Evolutionary conservation across 495 filamentous ascomycete species (phyloP), one percentile per base, ranked within the genome.

Genomic region (Astrothelium subdiscretum): DNA sequence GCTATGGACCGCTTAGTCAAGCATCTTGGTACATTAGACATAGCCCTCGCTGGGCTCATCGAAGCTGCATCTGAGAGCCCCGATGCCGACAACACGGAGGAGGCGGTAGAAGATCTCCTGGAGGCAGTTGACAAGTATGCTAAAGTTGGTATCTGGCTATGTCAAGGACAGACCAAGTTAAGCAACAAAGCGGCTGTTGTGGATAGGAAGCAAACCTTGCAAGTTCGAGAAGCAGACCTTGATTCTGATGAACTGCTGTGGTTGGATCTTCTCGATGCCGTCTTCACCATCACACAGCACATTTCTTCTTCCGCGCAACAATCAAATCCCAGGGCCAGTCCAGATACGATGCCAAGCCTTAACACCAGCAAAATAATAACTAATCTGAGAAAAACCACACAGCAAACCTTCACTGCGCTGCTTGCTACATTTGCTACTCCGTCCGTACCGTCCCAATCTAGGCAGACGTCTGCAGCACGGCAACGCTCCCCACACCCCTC

Each of bases 141-240:
- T 0, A 84, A 89, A 58, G 90, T 98, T 24, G 94, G 94, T 31
- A 89, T 92, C 24, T 98, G 94, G 94, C 80, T 98, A 26, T 97
- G 94, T 68, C 91, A 94, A 74, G 86, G 89, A 35, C 91, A 97
- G 74, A 92, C 82, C 43, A 54, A 54, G 29, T 11, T 54, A 29
- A 54, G 48, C 48, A 54, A 54, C 6, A 54, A 24, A 54, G 6
- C 48, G 20, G 61, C 61, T 67, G 58, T 35, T 80, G 83, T 67
- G 73, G 75, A 68, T 69, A 77, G 0, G 65, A 70, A 62, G 73
- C 79, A 3, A 68, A 82, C 24, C 31, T 71, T 60, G 65, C 67
- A 62, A 62, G 67, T 66, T 44, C 62, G 51, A 32, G 80, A 85
- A 31, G 82, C 84, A 59, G 78, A 81, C 10, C 81, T 98, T 11